A percentile compares a stretch with the other conserved stretches of the same genome.
Evolutionary conservation across 306 rosid genomes (phyloP).

Genomic region (Spatholobus suberectus): DNA sequence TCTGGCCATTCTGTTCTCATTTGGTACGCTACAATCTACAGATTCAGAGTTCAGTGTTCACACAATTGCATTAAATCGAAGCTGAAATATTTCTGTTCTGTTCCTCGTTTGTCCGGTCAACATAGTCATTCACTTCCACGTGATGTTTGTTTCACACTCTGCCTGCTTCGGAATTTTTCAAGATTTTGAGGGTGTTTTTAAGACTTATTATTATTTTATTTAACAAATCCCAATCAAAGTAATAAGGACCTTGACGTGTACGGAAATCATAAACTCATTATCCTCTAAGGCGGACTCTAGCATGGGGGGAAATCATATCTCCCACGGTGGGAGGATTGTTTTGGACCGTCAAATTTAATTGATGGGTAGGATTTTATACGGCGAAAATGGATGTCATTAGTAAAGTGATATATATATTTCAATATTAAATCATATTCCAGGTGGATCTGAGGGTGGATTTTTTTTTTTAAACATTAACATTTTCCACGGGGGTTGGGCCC

Average conservation of each 20-base stretch:
- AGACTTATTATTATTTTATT: neutral
- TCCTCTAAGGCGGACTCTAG: too few relatives aligned
- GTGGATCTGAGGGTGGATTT: too few relatives aligned
- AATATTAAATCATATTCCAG: too few relatives aligned
- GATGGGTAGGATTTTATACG: too few relatives aligned
- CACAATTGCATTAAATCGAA: conserved; percentile 28
- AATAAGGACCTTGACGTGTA: neutral
- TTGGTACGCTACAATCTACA: conserved; percentile 17
- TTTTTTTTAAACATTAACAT: too few relatives aligned
- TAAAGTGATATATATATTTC: too few relatives aligned
- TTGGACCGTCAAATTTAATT: too few relatives aligned
- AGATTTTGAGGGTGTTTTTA: neutral
- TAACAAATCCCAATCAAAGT: neutral
- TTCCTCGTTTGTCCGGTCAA: conserved; percentile 28
- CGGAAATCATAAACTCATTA: neutral
- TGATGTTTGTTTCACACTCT: conserved; percentile 19
- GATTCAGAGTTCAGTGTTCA: conserved; percentile 24
- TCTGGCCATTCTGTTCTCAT: conserved; percentile 57
- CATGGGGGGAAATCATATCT: too few relatives aligned
- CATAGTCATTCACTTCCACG: conserved; percentile 30
- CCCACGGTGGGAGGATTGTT: too few relatives aligned
- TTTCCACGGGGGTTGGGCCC: too few relatives aligned
- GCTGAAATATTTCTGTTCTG: conserved; percentile 5
- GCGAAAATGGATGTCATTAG: too few relatives aligned
- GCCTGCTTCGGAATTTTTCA: conserved; percentile 1